Base-by-base conservation (phyloP, 345 rosid genomes). In the Hibiscus mutabilis region DNA sequence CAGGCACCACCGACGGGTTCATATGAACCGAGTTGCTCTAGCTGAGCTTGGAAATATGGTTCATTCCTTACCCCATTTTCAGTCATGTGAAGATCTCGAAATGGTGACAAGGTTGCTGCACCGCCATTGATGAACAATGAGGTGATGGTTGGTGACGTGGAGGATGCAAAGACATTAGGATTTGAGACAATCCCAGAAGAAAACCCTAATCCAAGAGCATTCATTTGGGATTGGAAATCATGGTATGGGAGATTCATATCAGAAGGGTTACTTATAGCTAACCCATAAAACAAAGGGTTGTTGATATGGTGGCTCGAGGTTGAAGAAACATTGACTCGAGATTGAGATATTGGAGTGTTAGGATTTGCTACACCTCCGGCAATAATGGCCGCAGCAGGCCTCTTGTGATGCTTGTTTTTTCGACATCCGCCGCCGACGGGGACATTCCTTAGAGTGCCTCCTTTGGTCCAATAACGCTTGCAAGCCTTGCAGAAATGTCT, bases 391-490 rank as follows among this genome's bases (percentile, higher is more conserved):
- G 82, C 33, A 53, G 86, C 27, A 47, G 85, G 78, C 71, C 85
- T 79, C 79, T 84, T 87, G 27, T 82, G 82, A 4, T 87, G 86
- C 81, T 87, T 89, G 79, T 85, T 86, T 79, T 87, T 87, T 49
- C 95, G 74, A 79, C 85, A 89, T 19, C 92, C 89, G 55, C 96
- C 92, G 0, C 96, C 96, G 0, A 87, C 91, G 0, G 96, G 92
- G 74, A 87, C 92, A 69, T 87, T 89, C 66, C 90, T 79, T 15
- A 87, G 74, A 24, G 89, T 86, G 25, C 92, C 90, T 52, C 92
- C 96, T 70, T 85, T 55, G 0, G 92, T 86, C 92, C 96, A 88
- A 70, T 89, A 89, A 19, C 94, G 79, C 73, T 87, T 89, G 25
- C 94, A 89, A 52, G 88, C 89, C 82, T 87, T 90, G 83, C 92